A percentile compares a stretch with the other conserved stretches of the same genome.
Evolutionary conservation across 164 flowering plant genomes (phyloP).

Genomic region (Paratinospora sagittata): DNA sequence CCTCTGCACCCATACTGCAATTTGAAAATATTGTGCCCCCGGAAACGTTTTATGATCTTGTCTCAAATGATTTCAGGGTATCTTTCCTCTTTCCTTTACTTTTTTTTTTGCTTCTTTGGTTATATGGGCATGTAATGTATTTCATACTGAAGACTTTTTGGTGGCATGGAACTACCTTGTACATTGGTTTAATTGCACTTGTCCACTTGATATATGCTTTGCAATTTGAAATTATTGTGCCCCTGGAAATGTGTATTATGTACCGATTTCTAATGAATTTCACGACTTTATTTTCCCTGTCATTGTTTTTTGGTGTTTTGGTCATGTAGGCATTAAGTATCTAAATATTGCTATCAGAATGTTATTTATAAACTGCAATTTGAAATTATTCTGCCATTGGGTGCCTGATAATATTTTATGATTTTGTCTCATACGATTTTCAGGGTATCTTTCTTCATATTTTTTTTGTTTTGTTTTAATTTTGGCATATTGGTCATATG

Average conservation of each 20-base stretch:
- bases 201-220: not conserved
- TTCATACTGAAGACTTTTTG: not conserved
- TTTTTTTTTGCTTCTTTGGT: not conserved
- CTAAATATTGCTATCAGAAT: too few relatives aligned
- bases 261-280: conserved; percentile 67
- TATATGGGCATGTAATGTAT: not conserved
- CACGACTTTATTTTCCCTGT: conserved; percentile 26
- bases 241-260: conserved; percentile 60
- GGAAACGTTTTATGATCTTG: conserved; percentile 72
- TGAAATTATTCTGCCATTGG: not conserved
- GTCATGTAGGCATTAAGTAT: not conserved
- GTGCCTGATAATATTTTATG: not conserved
- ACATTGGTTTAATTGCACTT: not conserved
- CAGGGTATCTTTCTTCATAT: too few relatives aligned
- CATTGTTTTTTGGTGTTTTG: not conserved
- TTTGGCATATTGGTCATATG: not conserved
- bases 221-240: conserved; percentile 40
- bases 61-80: conserved; percentile 66
- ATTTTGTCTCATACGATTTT: not conserved
- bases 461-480: too few relatives aligned
- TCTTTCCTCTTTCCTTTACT: not conserved
- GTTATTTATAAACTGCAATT: not conserved
- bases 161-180: not conserved
- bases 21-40: conserved; percentile 80
- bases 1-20: conserved; percentile 90